Evolutionary conservation across 805 yeast species (phyloP).

Genomic region (Candida berthetii): DNA sequence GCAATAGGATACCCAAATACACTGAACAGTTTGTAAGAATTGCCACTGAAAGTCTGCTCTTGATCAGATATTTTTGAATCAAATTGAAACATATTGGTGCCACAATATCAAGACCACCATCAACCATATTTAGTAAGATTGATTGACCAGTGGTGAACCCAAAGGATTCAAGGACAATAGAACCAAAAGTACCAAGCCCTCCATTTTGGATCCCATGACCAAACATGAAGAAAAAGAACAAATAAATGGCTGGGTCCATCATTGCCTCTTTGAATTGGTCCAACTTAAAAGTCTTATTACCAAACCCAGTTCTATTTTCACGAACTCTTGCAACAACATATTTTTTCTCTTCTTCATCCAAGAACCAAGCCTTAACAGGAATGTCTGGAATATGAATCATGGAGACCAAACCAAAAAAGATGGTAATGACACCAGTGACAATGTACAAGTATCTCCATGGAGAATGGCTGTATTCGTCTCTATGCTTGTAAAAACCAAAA

Average conservation of each 20-base stretch:
- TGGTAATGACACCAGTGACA: slow-evolving; percentile 45
- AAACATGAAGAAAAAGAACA: slow-evolving; percentile 24
- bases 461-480: slow-evolving; percentile 19
- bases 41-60: neutral
- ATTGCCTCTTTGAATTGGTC: slow-evolving; percentile 37
- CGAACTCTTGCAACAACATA: slow-evolving; percentile 35
- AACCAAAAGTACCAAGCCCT: slow-evolving; percentile 21
- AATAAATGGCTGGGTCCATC: slow-evolving; percentile 33
- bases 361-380: slow-evolving; percentile 34
- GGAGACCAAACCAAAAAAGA: slow-evolving; percentile 34
- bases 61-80: slow-evolving; percentile 1
- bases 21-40: slow-evolving; percentile 6
- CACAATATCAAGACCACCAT: slow-evolving; percentile 15
- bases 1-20: slow-evolving; percentile 23
- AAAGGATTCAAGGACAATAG: slow-evolving; percentile 14
- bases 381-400: slow-evolving; percentile 37
- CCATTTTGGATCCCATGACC: slow-evolving; percentile 34
- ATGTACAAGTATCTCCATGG: slow-evolving; percentile 50
- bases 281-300: slow-evolving; percentile 36
- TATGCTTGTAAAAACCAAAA: slow-evolving; percentile 33
- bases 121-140: slow-evolving; percentile 25
- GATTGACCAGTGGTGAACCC: slow-evolving; percentile 22
- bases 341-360: slow-evolving; percentile 30
- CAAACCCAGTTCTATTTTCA: slow-evolving; percentile 39
- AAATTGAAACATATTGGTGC: slow-evolving; percentile 25